Conservation (phyloP, 2,329 filamentous ascomycete genomes). For the Aspergillus eucalypticola region DNA sequence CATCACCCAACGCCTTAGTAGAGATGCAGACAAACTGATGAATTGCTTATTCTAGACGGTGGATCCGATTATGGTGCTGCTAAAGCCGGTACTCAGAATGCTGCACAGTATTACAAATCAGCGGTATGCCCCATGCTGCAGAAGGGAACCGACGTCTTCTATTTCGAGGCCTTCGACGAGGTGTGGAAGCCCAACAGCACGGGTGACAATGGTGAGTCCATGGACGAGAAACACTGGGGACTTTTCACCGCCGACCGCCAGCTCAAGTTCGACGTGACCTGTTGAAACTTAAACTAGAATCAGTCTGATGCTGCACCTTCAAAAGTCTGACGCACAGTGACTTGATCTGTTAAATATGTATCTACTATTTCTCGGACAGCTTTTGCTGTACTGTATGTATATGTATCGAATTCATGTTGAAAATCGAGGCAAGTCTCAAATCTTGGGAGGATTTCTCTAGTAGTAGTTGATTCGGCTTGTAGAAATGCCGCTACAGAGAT, state of each 20-base stretch:
- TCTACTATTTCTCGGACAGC: slow-evolving; percentile 2
- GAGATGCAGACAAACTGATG: background rate
- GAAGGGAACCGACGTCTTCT: slow-evolving; percentile 70
- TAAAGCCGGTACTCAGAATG: slow-evolving; percentile 60
- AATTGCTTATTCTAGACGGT: slow-evolving; percentile 34
- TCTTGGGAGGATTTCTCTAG: background rate
- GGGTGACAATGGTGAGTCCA: slow-evolving; percentile 63
- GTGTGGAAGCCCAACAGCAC: slow-evolving; percentile 66
- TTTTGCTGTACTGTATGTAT: background rate
- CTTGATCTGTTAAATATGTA: slow-evolving; percentile 3
- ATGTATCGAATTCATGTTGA: background rate
- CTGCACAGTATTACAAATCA: slow-evolving; percentile 60
- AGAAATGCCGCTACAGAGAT: background rate
- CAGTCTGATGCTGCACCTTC: background rate
- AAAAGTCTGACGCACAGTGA: background rate
- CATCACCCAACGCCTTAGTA: slow-evolving; percentile 1
- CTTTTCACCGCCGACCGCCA: slow-evolving; percentile 62
- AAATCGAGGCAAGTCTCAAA: background rate
- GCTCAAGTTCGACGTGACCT: slow-evolving; percentile 57
- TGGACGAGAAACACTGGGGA: slow-evolving; percentile 70
- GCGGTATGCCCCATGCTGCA: slow-evolving; percentile 64
- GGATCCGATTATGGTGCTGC: slow-evolving; percentile 64
- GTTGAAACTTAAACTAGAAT: slow-evolving; percentile 34
- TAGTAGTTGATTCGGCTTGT: background rate
- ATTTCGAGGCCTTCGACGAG: slow-evolving; percentile 74